Evolutionary conservation across 495 filamentous ascomycete species (phyloP), one percentile per base, ranked within the genome.

Genomic region (Aspergillus ellipticus): DNA sequence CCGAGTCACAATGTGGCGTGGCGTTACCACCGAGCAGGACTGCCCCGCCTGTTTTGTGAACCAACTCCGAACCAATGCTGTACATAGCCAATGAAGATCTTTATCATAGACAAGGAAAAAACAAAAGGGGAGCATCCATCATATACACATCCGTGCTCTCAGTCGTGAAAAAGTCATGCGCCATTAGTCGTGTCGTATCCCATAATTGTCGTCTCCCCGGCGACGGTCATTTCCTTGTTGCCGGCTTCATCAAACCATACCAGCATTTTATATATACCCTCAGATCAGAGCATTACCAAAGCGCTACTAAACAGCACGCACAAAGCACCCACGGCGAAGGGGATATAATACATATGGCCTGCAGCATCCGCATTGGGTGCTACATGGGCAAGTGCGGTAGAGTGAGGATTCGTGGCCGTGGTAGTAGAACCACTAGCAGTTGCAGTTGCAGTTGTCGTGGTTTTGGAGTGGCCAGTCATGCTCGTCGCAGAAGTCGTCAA

Each of bases 361-460:
- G 49, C 66, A 41, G 37, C 51, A 49, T 51, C 59, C 19, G 53
- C 46, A 20, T 60, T 61, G 19, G 66, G 63, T 31, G 73, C 55
- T 37, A 51, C 48, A 33, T 56, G 41, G 10, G 48, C 41, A 3
- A 51, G 16, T 2, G 22, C 19, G 9, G 55, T 53, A 33, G 51
- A 49, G 15, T 51, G 53, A 17, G 39, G 20, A 16, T 33, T 13
- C 15, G 20, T 19, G 13, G 31, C 17, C 33, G 22, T 20, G n/a
- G 28, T 22, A 9, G 33, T 15, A 31, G 13, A 19, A 13, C 37
- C 39, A 28, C 51, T 28, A 35, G 55, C 17, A 13, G 42, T 28
- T 21, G 79, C 92, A 90, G 75, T 87, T 92, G 79, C 91, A 88
- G 13, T 89, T 88, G 78, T 94, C 87, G 20, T 47, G 20, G 43